Percentiles rank a stretch among this genome's conserved stretches.
Conservation (phyloP, 179 eudicot genomes). For the Dionaea muscipula region DNA sequence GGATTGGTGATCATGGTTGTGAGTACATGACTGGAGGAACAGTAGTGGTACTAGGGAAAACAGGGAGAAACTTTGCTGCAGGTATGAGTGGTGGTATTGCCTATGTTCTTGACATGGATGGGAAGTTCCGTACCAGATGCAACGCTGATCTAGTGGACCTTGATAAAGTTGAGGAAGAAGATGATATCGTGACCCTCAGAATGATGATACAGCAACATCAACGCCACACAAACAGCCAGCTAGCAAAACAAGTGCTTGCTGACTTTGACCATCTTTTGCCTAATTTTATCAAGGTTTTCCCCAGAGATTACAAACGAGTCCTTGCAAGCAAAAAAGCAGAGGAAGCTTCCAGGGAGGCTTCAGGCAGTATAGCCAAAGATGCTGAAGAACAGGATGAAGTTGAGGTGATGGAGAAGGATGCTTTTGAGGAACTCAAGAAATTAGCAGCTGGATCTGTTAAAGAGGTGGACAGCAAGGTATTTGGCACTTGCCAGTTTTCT, state of each 20-base stretch:
- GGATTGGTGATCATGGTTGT: conserved; percentile 99
- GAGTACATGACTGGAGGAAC: conserved; percentile 99
- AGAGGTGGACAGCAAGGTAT: conserved; percentile 33
- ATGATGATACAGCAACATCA: conserved; percentile 98
- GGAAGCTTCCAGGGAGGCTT: conserved; percentile 37
- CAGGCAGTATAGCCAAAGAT: conserved; percentile 34
- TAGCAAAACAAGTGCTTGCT: conserved; percentile 75
- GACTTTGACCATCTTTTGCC: conserved; percentile 69
- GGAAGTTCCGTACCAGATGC: conserved; percentile 55
- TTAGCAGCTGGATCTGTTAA: conserved; percentile 39
- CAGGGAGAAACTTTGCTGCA: conserved; percentile 96
- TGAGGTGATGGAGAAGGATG: conserved; percentile 64
- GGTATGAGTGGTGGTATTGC: conserved; percentile 99
- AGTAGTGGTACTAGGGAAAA: conserved; percentile 81
- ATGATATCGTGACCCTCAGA: conserved; percentile 73
- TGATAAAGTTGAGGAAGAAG: conserved; percentile 78
- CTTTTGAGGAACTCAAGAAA: conserved; percentile 80
- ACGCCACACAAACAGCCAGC: conserved; percentile 78
- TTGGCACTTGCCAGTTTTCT: neutral
- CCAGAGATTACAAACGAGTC: conserved; percentile 80
- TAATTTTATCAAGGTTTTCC: conserved; percentile 83
- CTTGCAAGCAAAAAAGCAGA: conserved; percentile 57
- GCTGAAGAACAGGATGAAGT: conserved; percentile 49
- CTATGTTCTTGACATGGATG: conserved; percentile 73
- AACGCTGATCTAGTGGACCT: conserved; percentile 89